phyloP scores from a whole-genome alignment of 2,329 filamentous ascomycete species.

The Talaromyces sp. region DNA sequence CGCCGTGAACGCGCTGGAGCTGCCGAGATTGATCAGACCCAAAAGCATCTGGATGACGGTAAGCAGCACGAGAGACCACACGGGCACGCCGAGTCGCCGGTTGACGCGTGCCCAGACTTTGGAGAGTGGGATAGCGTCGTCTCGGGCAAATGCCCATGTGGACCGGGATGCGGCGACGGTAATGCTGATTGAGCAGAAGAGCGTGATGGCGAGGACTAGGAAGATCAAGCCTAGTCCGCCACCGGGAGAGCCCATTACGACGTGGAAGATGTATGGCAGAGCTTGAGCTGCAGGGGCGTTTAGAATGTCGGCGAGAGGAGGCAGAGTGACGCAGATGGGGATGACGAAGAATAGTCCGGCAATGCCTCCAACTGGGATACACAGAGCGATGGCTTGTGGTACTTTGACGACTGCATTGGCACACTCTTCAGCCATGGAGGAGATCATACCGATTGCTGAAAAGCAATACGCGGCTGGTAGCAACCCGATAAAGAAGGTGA shows the following conservation, averaged over 20 bases:
- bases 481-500: constrained; percentile 59
- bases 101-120: constrained; percentile 32
- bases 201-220: constrained; percentile 44
- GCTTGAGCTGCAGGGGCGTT: constrained; percentile 43
- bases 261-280: constrained; percentile 46
- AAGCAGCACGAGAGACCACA: constrained; percentile 38
- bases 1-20: constrained; percentile 43
- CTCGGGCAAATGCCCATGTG: constrained; percentile 43
- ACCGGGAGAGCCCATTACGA: constrained; percentile 45
- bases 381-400: constrained; percentile 47
- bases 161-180: constrained; percentile 45
- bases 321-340: constrained; percentile 48
- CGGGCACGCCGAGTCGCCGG: constrained; percentile 30
- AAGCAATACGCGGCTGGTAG: constrained; percentile 55
- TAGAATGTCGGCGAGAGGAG: constrained; percentile 41
- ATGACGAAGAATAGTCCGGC: constrained; percentile 53
- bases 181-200: constrained; percentile 51
- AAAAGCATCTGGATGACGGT: constrained; percentile 45
- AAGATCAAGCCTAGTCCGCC: constrained; percentile 45
- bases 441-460: constrained; percentile 57
- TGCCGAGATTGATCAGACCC: constrained; percentile 46
- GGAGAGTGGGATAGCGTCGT: constrained; percentile 39
- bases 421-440: constrained; percentile 58
- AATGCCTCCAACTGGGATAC: constrained; percentile 48
- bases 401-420: constrained; percentile 47